These are phyloP conservation scores for Hypoxylon sp. DNA, from an alignment of 2,329 filamentous ascomycete species.

Conservation along the genomic window DNA sequence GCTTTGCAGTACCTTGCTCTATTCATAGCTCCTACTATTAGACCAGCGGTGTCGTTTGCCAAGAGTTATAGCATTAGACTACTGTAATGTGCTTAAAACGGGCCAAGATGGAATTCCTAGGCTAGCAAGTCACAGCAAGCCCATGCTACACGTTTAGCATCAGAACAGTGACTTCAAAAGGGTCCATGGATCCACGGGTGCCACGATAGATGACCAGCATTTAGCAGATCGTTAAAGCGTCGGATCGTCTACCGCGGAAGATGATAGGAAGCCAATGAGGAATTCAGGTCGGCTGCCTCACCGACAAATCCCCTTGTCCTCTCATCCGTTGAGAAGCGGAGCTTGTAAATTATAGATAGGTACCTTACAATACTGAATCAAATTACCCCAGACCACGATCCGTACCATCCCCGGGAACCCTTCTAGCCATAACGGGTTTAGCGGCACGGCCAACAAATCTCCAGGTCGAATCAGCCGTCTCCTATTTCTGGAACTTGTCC, in stretches of 20 bases:
- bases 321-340: constrained; percentile 43
- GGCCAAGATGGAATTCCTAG: constrained; percentile 37
- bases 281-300: constrained; percentile 26
- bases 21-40: constrained; percentile 23
- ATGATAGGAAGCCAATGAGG: constrained; percentile 29
- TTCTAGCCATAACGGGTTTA: constrained; percentile 30
- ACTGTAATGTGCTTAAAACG: constrained; percentile 30
- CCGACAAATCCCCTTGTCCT: constrained; percentile 36
- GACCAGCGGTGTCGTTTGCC: constrained; percentile 23
- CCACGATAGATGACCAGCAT: constrained; percentile 33
- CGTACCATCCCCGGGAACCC: constrained; percentile 25
- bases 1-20: constrained; percentile 3
- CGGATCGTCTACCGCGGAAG: constrained; percentile 14
- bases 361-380: constrained; percentile 16
- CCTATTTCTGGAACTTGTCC: constrained; percentile 28
- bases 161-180: constrained; percentile 18
- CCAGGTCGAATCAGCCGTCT: constrained; percentile 32
- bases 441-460: constrained; percentile 36
- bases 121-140: constrained; percentile 22
- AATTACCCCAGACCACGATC: constrained; percentile 37
- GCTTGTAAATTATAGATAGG: background rate
- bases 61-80: constrained; percentile 29
- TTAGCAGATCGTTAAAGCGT: constrained; percentile 28
- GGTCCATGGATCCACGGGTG: background rate
- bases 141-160: constrained; percentile 33